Evolutionary conservation across 116 monocot genomes (phyloP), one percentile per base, ranked within the genome.

Genomic region (Dioscorea cayenensis): DNA sequence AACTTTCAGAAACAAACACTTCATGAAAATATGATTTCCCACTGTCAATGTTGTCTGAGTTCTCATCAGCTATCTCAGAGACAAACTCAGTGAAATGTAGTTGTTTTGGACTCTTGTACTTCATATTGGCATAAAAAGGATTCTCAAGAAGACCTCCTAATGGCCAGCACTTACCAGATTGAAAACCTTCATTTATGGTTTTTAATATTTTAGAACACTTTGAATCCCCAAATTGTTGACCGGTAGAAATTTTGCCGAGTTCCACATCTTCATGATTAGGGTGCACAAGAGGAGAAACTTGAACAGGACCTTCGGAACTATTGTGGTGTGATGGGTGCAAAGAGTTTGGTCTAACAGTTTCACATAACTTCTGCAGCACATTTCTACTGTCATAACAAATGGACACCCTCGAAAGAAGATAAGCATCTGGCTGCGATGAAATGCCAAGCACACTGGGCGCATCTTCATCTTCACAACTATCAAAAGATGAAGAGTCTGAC

Each of bases 401-500:
- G 72, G 27, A 7, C 65, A 67, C 52, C 72, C 72, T 65, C 67
- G 79, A 78, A 65, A 77, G 55, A 35, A 66, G 69, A 64, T 32
- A 67, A 32, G 68, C 43, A 14, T 62, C 32, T 60, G 67, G 58
- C 35, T 66, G 29, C 37, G 67, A 36, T 37, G 51, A 23, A 83
- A 49, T 66, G 69, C 59, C 62, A 64, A 28, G 68, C 25, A 70
- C 66, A 17, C 49, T 77, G 66, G 62, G 32, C 17, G 71, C 76
- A 29, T n/a, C 60, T 71, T 84, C 82, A 28, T 79, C 82, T 77
- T 79, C 84, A 77, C 71, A 86, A 70, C 77, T 76, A 74, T 51
- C 72, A 20, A 78, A 75, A 36, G 81, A 83, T 37, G 82, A 85
- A 71, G 65, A 75, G 48, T 83, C 88, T 73, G 90, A 90, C 55